Evolutionary conservation across 768 basidiomycete species (phyloP).

Genomic region (Calvatia gigantea): DNA sequence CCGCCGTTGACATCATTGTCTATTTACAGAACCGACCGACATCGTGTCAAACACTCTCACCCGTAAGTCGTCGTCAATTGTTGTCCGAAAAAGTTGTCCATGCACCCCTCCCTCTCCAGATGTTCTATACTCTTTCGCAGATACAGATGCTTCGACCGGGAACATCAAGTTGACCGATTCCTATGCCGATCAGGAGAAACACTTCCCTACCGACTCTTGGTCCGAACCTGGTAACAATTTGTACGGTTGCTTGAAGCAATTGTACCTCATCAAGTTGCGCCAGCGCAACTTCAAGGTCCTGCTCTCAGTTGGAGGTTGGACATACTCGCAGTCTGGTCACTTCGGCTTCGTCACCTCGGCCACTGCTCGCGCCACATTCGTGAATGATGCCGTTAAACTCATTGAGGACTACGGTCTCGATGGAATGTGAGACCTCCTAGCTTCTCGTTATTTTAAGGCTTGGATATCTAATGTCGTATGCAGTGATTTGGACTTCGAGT

Average conservation of each 20-base stretch:
- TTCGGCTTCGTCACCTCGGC: conserved; percentile 60
- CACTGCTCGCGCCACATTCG: conserved; percentile 51
- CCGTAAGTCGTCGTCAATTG: conserved; percentile 36
- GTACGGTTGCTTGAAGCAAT: conserved; percentile 80
- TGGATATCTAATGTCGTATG: neutral
- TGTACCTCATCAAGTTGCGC: conserved; percentile 56
- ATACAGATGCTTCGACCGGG: conserved; percentile 60
- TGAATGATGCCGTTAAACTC: conserved; percentile 55
- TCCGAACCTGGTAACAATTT: conserved; percentile 71
- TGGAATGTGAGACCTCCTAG: conserved; percentile 49
- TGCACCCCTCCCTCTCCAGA: conserved; percentile 25
- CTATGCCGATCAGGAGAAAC: conserved; percentile 79
- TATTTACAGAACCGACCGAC: conserved; percentile 55
- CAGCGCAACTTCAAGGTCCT: conserved; percentile 52
- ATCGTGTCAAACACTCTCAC: conserved; percentile 59
- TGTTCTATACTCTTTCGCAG: conserved; percentile 78
- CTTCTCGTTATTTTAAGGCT: neutral
- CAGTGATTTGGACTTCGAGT: conserved; percentile 80
- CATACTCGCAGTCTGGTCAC: conserved; percentile 65
- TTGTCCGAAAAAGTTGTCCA: neutral
- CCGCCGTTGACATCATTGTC: neutral
- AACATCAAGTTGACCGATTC: conserved; percentile 63
- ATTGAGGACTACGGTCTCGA: conserved; percentile 79
- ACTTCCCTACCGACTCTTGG: conserved; percentile 71
- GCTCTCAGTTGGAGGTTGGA: conserved; percentile 61